Base-by-base conservation (phyloP, 768 basidiomycete species). In the Macrolepiota dolichaula region DNA sequence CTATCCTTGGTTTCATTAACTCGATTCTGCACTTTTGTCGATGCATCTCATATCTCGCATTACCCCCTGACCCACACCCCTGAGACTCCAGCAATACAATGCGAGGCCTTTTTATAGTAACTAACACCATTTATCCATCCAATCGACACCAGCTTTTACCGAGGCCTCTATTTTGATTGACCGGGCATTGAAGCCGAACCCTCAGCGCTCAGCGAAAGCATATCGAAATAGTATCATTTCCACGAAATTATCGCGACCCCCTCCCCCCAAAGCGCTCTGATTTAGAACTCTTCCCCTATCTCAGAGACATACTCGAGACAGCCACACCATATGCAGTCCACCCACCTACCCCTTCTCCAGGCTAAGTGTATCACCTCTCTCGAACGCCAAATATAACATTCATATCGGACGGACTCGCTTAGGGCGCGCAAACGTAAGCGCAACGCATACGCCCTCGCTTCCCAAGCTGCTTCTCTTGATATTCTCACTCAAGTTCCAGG, bases 251-350 rank as follows among this genome's bases (percentile, higher is more conserved):
- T n/a, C n/a, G n/a, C n/a, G n/a, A n/a, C n/a, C n/a, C 17, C 19
- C 17, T n/a, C 42, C 42, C 42, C 1, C 19, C 42, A 44, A 17
- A n/a, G n/a, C n/a, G 19, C 42, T 22, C 42, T 15, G 42, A 44
- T 44, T 17, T 19, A n/a, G 4, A 44, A n/a, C 42, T 7, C 17
- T 19, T 29, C 32, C 35, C 29, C 29, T 17, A 19, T 19, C 29
- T 29, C 29, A 35, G 58, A 65, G 71, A 17, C n/a, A 71, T 65
- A 72, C 72, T 37, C 72, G 75, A 62, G 50, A 6, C 42, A 57
- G 55, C 55, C 55, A 57, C 55, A 49, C 55, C 46, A 57, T 35
- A 29, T n/a, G n/a, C 32, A 32, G 44, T 29, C 13, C 55, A 32
- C 42, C 29, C 22, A 51, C 55, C 40, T 40, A 32, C 55, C 29